These are phyloP conservation scores for Pythium apleroticum DNA, from an alignment of 352 stramenopile genomes.

Conservation along the genomic window DNA sequence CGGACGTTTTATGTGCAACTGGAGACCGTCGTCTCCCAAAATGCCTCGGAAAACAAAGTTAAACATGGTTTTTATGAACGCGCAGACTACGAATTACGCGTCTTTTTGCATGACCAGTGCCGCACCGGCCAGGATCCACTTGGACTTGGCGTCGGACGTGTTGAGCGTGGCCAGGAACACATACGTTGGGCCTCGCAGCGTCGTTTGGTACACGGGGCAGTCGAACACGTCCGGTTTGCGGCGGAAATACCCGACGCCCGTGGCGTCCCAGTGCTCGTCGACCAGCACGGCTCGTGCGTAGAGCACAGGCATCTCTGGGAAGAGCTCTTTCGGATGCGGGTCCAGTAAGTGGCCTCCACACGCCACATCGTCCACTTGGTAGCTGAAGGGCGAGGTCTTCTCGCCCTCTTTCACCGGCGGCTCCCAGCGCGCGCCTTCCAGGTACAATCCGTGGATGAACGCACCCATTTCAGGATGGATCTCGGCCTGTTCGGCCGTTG, in stretches of 20 bases:
- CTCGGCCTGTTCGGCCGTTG: slow-evolving; percentile 59
- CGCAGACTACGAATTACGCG: slow-evolving; percentile 7
- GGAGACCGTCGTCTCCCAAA: neutral
- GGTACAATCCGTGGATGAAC: slow-evolving; percentile 94
- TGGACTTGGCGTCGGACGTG: slow-evolving; percentile 73
- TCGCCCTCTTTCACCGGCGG: slow-evolving; percentile 66
- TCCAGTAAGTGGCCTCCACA: slow-evolving; percentile 89
- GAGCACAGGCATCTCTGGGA: slow-evolving; percentile 85
- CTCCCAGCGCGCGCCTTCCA: slow-evolving; percentile 94
- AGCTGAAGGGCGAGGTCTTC: slow-evolving; percentile 73
- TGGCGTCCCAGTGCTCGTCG: slow-evolving; percentile 92
- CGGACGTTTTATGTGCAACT: slow-evolving; percentile 3
- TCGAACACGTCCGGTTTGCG: slow-evolving; percentile 89
- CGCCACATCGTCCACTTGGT: slow-evolving; percentile 84
- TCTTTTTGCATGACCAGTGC: slow-evolving; percentile 94
- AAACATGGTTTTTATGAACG: slow-evolving; percentile 1
- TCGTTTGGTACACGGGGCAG: slow-evolving; percentile 96
- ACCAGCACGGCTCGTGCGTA: slow-evolving; percentile 95
- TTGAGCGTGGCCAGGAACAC: slow-evolving; percentile 96
- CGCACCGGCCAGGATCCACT: slow-evolving; percentile 93
- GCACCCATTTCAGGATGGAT: slow-evolving; percentile 78
- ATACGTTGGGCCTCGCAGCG: slow-evolving; percentile 93
- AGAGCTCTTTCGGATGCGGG: slow-evolving; percentile 92
- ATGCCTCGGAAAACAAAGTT: slow-evolving; percentile 1
- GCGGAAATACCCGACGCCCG: slow-evolving; percentile 92